These are phyloP conservation scores for Hemisphaericaspora nanyangensis DNA, from an alignment of 805 yeast genomes.

Conservation along the genomic window DNA sequence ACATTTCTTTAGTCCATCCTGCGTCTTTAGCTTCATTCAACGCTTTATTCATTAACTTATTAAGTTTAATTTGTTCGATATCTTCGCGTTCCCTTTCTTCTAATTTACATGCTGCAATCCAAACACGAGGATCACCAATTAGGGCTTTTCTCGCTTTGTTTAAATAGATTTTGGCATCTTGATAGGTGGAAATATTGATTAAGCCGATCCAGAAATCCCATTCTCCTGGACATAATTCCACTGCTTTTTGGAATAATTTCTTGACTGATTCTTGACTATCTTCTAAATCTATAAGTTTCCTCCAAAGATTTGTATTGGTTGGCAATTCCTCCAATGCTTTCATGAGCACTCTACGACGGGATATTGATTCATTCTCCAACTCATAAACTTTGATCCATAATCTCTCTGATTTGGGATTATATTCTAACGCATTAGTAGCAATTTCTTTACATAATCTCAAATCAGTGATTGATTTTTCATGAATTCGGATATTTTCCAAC, in stretches of 20 bases:
- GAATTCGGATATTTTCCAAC: conserved; percentile 73
- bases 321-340: conserved; percentile 72
- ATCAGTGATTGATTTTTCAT: conserved; percentile 31
- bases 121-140: conserved; percentile 47
- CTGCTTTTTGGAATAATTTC: conserved; percentile 59
- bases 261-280: conserved; percentile 43
- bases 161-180: conserved; percentile 51
- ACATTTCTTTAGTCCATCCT: conserved; percentile 32
- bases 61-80: conserved; percentile 42
- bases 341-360: conserved; percentile 58
- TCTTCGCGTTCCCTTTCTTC: conserved; percentile 53
- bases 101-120: conserved; percentile 67
- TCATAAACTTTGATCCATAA: conserved; percentile 74
- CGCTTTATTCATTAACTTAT: conserved; percentile 48
- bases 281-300: conserved; percentile 57
- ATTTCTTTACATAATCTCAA: conserved; percentile 49
- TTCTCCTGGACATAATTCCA: conserved; percentile 62
- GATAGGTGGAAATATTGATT: conserved; percentile 42
- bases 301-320: conserved; percentile 61
- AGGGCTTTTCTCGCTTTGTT: conserved; percentile 58
- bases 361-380: conserved; percentile 53
- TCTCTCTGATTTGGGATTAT: conserved; percentile 50
- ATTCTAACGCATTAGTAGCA: conserved; percentile 61
- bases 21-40: conserved; percentile 37
- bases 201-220: conserved; percentile 64